These are phyloP conservation scores for Bathelium albidoporum DNA, from an alignment of 495 filamentous ascomycete species.

Conservation along the genomic window DNA sequence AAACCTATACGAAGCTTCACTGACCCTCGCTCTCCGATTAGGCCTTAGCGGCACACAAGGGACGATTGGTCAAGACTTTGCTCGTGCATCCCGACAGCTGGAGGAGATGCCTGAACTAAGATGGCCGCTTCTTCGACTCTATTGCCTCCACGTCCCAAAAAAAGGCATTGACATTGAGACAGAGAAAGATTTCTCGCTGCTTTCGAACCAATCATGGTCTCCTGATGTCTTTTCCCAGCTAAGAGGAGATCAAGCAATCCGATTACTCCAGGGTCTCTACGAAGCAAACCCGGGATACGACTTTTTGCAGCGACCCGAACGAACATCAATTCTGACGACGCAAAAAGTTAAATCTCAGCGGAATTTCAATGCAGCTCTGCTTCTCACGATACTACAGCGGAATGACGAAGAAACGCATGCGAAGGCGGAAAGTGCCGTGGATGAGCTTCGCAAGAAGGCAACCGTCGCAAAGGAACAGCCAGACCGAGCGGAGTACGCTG, in stretches of 20 bases:
- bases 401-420: constrained; percentile 12
- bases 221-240: constrained; percentile 13
- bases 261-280: constrained; percentile 12
- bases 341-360: constrained; percentile 8
- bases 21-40: constrained; percentile 13
- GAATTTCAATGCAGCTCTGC: constrained; percentile 18
- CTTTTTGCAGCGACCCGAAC: constrained; percentile 12
- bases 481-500: constrained; percentile 23
- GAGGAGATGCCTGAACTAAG: not conserved
- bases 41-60: constrained; percentile 15
- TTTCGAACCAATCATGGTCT: constrained; percentile 16
- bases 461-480: constrained; percentile 18
- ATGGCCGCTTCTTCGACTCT: constrained; percentile 20
- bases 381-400: constrained; percentile 6
- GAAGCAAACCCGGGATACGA: constrained; percentile 11
- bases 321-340: not conserved
- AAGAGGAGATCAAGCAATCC: constrained; percentile 13
- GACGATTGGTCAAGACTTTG: constrained; percentile 11
- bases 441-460: constrained; percentile 13
- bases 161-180: constrained; percentile 18
- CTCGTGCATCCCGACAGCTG: not conserved
- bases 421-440: not conserved
- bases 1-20: constrained; percentile 13
- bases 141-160: constrained; percentile 18
- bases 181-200: constrained; percentile 9